These are phyloP conservation scores for Talaromyces sp. DNA, from an alignment of 2,329 filamentous ascomycete species.

Conservation along the genomic window DNA sequence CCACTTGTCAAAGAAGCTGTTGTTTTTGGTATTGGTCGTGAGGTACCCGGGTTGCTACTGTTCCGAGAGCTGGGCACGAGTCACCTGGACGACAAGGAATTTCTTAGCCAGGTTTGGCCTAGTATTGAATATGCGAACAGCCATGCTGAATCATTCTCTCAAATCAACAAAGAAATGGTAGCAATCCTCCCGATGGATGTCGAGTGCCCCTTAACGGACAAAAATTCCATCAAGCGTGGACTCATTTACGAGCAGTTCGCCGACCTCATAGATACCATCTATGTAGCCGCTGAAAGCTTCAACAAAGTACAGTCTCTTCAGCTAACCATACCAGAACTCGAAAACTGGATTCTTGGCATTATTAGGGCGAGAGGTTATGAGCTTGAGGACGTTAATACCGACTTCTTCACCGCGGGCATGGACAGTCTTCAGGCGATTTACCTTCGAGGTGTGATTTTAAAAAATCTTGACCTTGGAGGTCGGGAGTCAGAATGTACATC, in stretches of 20 bases:
- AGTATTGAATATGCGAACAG: conserved; percentile 35
- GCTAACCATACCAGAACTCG: conserved; percentile 19
- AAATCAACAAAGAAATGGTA: conserved; percentile 41
- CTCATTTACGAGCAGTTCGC: conserved; percentile 45
- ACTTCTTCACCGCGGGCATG: conserved; percentile 44
- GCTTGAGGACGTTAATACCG: conserved; percentile 26
- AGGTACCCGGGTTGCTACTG: conserved; percentile 5
- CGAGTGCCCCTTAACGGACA: conserved; percentile 49
- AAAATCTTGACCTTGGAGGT: conserved; percentile 33
- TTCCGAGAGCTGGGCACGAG: conserved; percentile 1
- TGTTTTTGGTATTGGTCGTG: conserved; percentile 46
- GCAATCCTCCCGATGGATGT: conserved; percentile 28
- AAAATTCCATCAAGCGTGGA: conserved; percentile 50
- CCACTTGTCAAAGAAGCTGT: conserved; percentile 53
- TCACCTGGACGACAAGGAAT: conserved; percentile 23
- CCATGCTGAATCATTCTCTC: conserved; percentile 40
- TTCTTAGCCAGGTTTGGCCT: conserved; percentile 35
- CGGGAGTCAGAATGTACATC: conserved; percentile 28
- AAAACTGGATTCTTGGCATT: conserved; percentile 1
- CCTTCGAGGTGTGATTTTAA: conserved; percentile 39
- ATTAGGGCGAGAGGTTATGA: conserved; percentile 25
- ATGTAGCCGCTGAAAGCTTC: conserved; percentile 19
- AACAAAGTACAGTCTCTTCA: conserved; percentile 30
- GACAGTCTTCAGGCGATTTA: conserved; percentile 47
- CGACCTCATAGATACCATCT: conserved; percentile 38